Conservation (phyloP, 306 rosid species). For the Cucumis sativus region Cucumber_9930_V3 NC_026658.2:134501-135000, state of each 20-base stretch:
- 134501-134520: conserved; percentile 24
- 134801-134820: not conserved
- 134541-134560: not conserved
- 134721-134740: not conserved
- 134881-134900: too few species aligned
- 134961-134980: not conserved
- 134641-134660: not conserved
- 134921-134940: not conserved
- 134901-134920: not conserved
- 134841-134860: not conserved
- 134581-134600: not conserved
- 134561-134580: not conserved
- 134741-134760: not conserved
- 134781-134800: not conserved
- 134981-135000: not conserved
- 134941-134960: not conserved
- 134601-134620: conserved; percentile 5
- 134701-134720: not conserved
- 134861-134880: not conserved
- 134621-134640: not conserved
- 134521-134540: conserved; percentile 68
- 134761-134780: not conserved
- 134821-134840: not conserved
- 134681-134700: not conserved
- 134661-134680: not conserved